Percentiles rank a stretch among this genome's conserved stretches.
phyloP scores from a whole-genome alignment of 306 rosid species.

The Cucumis sativus region Cucumber_9930_V3 NC_026660.2:29240501-29241000 shows the following conservation, averaged over 20 bases:
- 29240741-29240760: constrained; percentile 68
- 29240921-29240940: constrained; percentile 74
- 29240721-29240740: constrained; percentile 73
- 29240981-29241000: constrained; percentile 87
- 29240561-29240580: neutral
- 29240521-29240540: neutral
- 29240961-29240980: constrained; percentile 96
- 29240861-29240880: constrained; percentile 92
- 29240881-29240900: constrained; percentile 94
- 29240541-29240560: neutral
- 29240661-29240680: neutral
- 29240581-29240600: neutral
- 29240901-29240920: constrained; percentile 68
- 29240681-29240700: neutral
- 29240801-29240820: constrained; percentile 89
- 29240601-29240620: neutral
- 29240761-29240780: constrained; percentile 77
- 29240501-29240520: neutral
- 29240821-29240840: constrained; percentile 82
- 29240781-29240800: constrained; percentile 89
- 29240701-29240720: constrained; percentile 8
- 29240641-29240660: neutral
- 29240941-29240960: constrained; percentile 80
- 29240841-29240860: constrained; percentile 98
- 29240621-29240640: neutral